Percentiles rank a stretch among this genome's conserved stretches.
These are phyloP conservation scores for Schoenoplectus tabernaemontani DNA, from an alignment of 202 grass and related monocot species.

Conservation along the genomic window DNA sequence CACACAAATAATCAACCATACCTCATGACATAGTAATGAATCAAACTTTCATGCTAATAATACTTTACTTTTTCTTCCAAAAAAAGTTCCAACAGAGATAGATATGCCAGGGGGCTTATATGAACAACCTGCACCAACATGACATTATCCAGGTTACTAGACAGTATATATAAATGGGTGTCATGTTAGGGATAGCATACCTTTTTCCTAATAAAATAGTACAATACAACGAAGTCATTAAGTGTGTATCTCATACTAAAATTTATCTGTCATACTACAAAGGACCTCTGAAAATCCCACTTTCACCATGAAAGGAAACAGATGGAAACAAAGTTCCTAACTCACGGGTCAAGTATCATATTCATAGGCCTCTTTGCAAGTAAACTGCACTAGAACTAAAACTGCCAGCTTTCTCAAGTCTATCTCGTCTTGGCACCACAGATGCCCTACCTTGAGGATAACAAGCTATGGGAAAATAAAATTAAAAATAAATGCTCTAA, in stretches of 20 bases:
- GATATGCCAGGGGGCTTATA: background rate
- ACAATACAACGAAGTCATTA: background rate
- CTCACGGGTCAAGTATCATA: no score
- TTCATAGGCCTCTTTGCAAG: background rate
- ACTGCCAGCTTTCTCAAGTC: background rate
- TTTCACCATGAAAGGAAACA: no score
- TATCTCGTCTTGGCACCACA: background rate
- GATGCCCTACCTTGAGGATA: background rate
- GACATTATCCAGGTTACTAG: background rate
- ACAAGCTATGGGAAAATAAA: background rate
- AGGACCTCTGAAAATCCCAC: background rate
- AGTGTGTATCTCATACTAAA: background rate
- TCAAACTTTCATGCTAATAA: background rate
- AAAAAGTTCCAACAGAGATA: background rate
- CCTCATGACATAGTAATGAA: background rate
- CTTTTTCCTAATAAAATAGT: background rate
- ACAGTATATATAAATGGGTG: background rate
- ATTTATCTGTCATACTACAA: background rate
- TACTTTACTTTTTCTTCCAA: no score
- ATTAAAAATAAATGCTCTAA: background rate
- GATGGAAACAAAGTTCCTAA: no score
- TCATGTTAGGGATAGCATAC: background rate
- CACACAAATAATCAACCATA: background rate
- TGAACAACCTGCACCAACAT: background rate
- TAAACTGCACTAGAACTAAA: background rate